Conservation (phyloP, 768 basidiomycete species). For the Lentinula lateritia region DNA sequence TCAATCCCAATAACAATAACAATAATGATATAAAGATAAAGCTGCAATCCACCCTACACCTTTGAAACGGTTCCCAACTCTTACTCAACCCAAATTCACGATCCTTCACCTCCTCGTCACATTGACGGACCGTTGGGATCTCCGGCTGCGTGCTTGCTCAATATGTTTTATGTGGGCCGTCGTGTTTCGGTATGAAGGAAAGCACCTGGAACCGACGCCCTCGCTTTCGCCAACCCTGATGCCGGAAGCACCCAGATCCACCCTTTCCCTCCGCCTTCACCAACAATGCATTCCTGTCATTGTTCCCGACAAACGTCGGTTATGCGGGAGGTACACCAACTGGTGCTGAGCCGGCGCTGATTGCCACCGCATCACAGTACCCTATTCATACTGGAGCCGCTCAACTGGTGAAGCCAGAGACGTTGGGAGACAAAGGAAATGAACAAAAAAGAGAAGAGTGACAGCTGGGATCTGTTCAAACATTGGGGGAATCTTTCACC, state of each 20-base stretch:
- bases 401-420: slow-evolving; percentile 50
- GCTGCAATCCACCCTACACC: too few relatives aligned
- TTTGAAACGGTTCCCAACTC: neutral
- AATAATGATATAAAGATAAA: too few relatives aligned
- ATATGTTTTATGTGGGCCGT: slow-evolving; percentile 36
- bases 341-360: slow-evolving; percentile 68
- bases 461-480: slow-evolving; percentile 59
- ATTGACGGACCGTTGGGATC: slow-evolving; percentile 51
- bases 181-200: slow-evolving; percentile 25
- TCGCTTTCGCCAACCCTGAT: slow-evolving; percentile 49
- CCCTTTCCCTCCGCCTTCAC: slow-evolving; percentile 64
- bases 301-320: slow-evolving; percentile 76
- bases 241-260: slow-evolving; percentile 70
- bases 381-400: slow-evolving; percentile 70
- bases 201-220: slow-evolving; percentile 15
- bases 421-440: slow-evolving; percentile 12
- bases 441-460: slow-evolving; percentile 14
- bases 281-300: slow-evolving; percentile 63
- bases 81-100: slow-evolving; percentile 23
- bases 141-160: slow-evolving; percentile 46
- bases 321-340: slow-evolving; percentile 76
- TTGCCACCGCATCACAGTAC: slow-evolving; percentile 73
- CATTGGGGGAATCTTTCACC: slow-evolving; percentile 84
- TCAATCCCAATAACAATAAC: neutral
- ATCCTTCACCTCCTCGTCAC: slow-evolving; percentile 37